Percentiles rank a stretch among this genome's conserved stretches.
Conservation (phyloP, 768 basidiomycete species). For the Rickenella mellea region DNA sequence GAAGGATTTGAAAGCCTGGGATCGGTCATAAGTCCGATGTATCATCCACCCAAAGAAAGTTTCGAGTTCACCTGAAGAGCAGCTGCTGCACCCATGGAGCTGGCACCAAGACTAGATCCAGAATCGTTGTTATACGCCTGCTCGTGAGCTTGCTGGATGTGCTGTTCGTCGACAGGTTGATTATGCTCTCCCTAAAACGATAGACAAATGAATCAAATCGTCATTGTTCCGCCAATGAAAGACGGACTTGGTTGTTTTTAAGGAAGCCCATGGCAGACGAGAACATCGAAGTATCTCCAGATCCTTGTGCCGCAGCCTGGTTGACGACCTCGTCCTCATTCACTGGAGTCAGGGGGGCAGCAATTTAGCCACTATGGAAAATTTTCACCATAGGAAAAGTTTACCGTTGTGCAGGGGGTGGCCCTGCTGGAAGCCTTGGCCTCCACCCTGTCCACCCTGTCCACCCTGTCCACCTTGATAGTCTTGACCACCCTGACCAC, state of each 20-base stretch:
- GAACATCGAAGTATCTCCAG: constrained; percentile 50
- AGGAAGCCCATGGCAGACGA: constrained; percentile 44
- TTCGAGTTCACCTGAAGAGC: constrained; percentile 48
- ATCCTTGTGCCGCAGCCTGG: constrained; percentile 44
- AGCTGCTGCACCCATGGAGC: constrained; percentile 65
- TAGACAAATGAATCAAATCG: constrained; percentile 4
- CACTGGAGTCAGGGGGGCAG: constrained; percentile 31
- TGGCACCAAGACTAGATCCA: constrained; percentile 44
- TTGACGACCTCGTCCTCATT: constrained; percentile 53
- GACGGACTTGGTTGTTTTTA: constrained; percentile 38
- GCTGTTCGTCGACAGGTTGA: constrained; percentile 58
- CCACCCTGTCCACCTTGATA: constrained; percentile 4
- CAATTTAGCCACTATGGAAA: too few relatives aligned
- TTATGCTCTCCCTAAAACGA: constrained; percentile 37
- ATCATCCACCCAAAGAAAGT: not conserved
- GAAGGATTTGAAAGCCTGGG: constrained; percentile 57
- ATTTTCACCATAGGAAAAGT: too few relatives aligned
- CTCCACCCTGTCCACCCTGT: constrained; percentile 10
- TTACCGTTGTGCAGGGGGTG: too few relatives aligned
- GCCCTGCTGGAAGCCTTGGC: too few relatives aligned
- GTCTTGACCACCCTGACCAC: constrained; percentile 8
- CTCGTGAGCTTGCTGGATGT: constrained; percentile 50
- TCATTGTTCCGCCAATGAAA: constrained; percentile 1
- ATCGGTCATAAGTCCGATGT: not conserved
- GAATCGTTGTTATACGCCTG: constrained; percentile 50